Percentiles rank a stretch among this genome's conserved stretches.
Conservation (phyloP, 2,329 filamentous ascomycete species). For the Nothophaeocryptopus gaeumannii region DNA sequence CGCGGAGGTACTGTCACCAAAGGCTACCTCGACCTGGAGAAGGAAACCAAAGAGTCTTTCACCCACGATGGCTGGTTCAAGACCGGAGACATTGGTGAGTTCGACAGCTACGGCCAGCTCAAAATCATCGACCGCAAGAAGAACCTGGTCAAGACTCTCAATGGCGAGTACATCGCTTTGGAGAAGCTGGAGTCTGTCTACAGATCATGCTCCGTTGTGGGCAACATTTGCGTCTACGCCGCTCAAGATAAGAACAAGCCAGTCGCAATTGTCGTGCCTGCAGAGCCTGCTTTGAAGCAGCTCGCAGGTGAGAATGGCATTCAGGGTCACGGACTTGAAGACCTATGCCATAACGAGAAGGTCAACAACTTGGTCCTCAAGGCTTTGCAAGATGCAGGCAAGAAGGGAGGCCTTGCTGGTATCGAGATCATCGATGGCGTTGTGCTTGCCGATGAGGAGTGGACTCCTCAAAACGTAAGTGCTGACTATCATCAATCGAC, state of each 20-base stretch:
- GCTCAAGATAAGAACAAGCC: conserved; percentile 72
- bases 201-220: conserved; percentile 72
- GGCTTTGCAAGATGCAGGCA: conserved; percentile 64
- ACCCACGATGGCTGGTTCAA: conserved; percentile 93
- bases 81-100: conserved; percentile 93
- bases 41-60: conserved; percentile 75
- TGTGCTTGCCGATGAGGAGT: conserved; percentile 79
- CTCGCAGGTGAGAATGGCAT: conserved; percentile 59
- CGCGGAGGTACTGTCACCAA: conserved; percentile 71
- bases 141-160: conserved; percentile 93
- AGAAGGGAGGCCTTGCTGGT: conserved; percentile 62
- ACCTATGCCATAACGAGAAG: conserved; percentile 66
- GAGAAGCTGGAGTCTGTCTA: conserved; percentile 94
- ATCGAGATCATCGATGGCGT: conserved; percentile 76
- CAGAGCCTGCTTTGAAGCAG: conserved; percentile 56
- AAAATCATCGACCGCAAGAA: conserved; percentile 94
- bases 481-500: background rate
- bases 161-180: conserved; percentile 93
- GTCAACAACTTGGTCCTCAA: conserved; percentile 64
- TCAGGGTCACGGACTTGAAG: conserved; percentile 58
- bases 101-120: conserved; percentile 74
- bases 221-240: conserved; percentile 85
- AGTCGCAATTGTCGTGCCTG: conserved; percentile 72
- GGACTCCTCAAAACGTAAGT: conserved; percentile 79
- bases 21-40: conserved; percentile 79